phyloP scores from a whole-genome alignment of 495 filamentous ascomycete genomes.

The Mycothermus thermophilus region DNA sequence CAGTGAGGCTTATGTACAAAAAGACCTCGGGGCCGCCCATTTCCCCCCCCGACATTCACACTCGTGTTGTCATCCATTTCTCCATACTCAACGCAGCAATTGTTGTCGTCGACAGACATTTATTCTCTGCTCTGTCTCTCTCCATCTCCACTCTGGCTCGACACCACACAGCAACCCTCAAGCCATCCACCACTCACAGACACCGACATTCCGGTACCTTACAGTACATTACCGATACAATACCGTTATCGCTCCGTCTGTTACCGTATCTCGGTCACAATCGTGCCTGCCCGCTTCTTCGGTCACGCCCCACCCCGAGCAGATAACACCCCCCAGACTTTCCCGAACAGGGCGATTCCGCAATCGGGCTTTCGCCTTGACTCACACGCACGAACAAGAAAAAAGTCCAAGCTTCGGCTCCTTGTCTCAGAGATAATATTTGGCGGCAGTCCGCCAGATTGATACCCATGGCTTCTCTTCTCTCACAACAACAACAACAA shows the following conservation, averaged over 20 bases:
- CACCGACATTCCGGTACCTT: background rate
- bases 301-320: slow-evolving; percentile 9
- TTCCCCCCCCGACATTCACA: slow-evolving; percentile 1
- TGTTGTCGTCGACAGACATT: background rate
- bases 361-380: slow-evolving; percentile 22
- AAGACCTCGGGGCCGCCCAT: slow-evolving; percentile 12
- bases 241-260: no score
- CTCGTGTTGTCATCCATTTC: no score
- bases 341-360: slow-evolving; percentile 13
- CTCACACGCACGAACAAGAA: slow-evolving; percentile 14
- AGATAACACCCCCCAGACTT: slow-evolving; percentile 4
- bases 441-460: slow-evolving; percentile 5
- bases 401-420: no score
- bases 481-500: slow-evolving; percentile 13
- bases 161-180: no score
- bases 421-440: slow-evolving; percentile 16
- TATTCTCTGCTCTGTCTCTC: no score
- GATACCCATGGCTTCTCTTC: slow-evolving; percentile 19
- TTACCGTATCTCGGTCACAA: background rate
- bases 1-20: no score
- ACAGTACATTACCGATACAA: background rate
- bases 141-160: no score
- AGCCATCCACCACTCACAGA: no score
- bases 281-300: background rate
- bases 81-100: slow-evolving; percentile 2